Conservation (phyloP, 371 early-diverging fungal species). For the Thermomucor indicae-seudaticae region DNA sequence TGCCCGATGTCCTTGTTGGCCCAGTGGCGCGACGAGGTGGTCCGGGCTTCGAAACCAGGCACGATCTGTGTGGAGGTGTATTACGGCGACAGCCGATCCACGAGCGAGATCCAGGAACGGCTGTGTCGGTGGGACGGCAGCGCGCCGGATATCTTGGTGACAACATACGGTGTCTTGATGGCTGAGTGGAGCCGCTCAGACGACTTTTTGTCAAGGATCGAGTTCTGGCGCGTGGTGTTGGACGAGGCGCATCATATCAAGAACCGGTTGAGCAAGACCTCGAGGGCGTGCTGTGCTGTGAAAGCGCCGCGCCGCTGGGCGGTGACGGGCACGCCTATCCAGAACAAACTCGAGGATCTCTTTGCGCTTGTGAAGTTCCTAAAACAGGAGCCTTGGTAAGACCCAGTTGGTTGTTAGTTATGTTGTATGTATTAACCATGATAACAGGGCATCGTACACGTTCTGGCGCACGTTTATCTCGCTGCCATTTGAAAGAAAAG, state of each 20-base stretch:
- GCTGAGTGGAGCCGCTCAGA: slow-evolving; percentile 38
- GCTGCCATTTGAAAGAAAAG: slow-evolving; percentile 59
- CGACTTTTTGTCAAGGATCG: slow-evolving; percentile 24
- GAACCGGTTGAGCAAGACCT: slow-evolving; percentile 50
- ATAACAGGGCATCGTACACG: slow-evolving; percentile 39
- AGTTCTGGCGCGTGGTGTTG: slow-evolving; percentile 63
- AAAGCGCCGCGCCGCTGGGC: slow-evolving; percentile 71
- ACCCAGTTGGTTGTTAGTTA: not conserved
- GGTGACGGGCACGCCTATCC: slow-evolving; percentile 77
- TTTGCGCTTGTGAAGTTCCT: slow-evolving; percentile 81
- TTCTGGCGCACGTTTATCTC: slow-evolving; percentile 67
- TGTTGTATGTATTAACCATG: not conserved
- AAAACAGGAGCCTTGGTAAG: slow-evolving; percentile 65
- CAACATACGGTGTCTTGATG: slow-evolving; percentile 63
- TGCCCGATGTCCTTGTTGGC: slow-evolving; percentile 70
- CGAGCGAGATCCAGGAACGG: not conserved
- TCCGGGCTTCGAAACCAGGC: slow-evolving; percentile 40
- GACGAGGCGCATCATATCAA: slow-evolving; percentile 83
- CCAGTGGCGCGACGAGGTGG: slow-evolving; percentile 71
- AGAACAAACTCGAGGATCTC: slow-evolving; percentile 75
- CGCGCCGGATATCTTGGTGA: slow-evolving; percentile 58
- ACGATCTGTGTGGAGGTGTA: slow-evolving; percentile 47
- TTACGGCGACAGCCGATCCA: slow-evolving; percentile 46
- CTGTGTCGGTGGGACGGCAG: slow-evolving; percentile 27
- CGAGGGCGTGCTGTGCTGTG: slow-evolving; percentile 59